These are phyloP conservation scores for Spathaspora hagerdaliae DNA, from an alignment of 805 yeast genomes.

Conservation along the genomic window DNA sequence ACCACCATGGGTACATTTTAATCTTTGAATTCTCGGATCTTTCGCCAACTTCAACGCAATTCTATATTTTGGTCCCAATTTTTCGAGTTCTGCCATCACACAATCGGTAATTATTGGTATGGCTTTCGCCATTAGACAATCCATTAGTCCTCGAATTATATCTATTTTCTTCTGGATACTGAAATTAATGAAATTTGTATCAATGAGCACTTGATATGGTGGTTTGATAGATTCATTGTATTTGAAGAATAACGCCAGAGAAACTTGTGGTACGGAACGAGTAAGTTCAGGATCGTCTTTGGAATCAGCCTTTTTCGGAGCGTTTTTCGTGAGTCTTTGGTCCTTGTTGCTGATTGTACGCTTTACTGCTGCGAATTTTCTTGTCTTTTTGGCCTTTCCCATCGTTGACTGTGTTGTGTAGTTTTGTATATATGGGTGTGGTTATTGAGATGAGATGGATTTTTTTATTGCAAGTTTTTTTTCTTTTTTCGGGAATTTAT, in stretches of 20 bases:
- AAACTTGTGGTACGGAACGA: conserved; percentile 73
- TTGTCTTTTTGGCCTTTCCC: conserved; percentile 97
- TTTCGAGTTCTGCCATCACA: conserved; percentile 96
- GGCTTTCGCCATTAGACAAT: conserved; percentile 88
- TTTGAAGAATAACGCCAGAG: conserved; percentile 92
- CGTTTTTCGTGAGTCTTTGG: conserved; percentile 48
- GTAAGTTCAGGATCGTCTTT: conserved; percentile 62
- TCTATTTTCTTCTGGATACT: conserved; percentile 95
- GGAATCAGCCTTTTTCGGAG: conserved; percentile 26
- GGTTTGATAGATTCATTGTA: conserved; percentile 92
- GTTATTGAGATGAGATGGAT: background rate
- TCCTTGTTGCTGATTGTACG: conserved; percentile 75
- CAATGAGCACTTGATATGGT: conserved; percentile 94
- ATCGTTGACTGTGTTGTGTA: conserved; percentile 30
- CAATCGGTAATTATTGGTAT: conserved; percentile 95
- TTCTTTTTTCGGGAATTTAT: no score
- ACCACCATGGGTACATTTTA: conserved; percentile 90
- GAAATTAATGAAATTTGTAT: conserved; percentile 95
- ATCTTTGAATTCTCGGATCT: conserved; percentile 85
- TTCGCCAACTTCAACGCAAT: conserved; percentile 90
- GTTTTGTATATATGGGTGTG: no score
- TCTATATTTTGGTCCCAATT: conserved; percentile 89
- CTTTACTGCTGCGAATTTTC: conserved; percentile 93
- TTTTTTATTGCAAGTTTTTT: background rate
- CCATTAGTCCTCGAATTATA: conserved; percentile 96